phyloP scores from a whole-genome alignment of 2,329 filamentous ascomycete genomes.

The Atkinsonella hypoxylon region DNA sequence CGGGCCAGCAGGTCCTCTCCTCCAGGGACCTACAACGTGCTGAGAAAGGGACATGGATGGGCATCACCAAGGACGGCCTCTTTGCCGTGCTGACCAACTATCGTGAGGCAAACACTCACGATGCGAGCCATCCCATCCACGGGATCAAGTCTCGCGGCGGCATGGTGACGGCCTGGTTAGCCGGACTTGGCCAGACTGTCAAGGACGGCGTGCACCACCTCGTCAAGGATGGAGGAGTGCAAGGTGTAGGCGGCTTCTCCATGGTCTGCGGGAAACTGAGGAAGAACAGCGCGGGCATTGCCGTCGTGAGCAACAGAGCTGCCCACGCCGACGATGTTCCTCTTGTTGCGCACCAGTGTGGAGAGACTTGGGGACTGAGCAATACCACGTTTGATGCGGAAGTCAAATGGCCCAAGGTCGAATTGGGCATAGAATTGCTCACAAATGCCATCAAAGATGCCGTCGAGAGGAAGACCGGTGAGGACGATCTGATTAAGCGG shows the following conservation, averaged over 20 bases:
- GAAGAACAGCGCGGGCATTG: conserved; percentile 37
- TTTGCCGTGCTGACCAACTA: conserved; percentile 58
- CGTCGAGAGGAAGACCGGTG: conserved; percentile 21
- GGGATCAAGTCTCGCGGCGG: conserved; percentile 47
- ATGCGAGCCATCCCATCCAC: conserved; percentile 39
- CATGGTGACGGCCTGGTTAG: conserved; percentile 53
- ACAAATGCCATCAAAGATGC: conserved; percentile 29
- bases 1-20: conserved; percentile 39
- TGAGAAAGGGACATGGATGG: conserved; percentile 55
- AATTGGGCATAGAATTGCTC: conserved; percentile 36
- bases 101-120: conserved; percentile 39
- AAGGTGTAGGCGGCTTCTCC: conserved; percentile 54
- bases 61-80: conserved; percentile 45
- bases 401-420: conserved; percentile 49
- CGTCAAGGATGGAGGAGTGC: conserved; percentile 39
- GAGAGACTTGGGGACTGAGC: conserved; percentile 46
- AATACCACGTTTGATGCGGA: conserved; percentile 46
- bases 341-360: conserved; percentile 40
- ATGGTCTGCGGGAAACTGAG: conserved; percentile 52
- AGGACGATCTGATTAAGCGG: conserved; percentile 36
- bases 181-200: conserved; percentile 32
- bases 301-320: conserved; percentile 50
- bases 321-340: conserved; percentile 42
- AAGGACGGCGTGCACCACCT: conserved; percentile 39
- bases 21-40: conserved; percentile 48